Evolutionary conservation across 768 basidiomycete genomes (phyloP).

Genomic region (Pleurotus platypus): DNA sequence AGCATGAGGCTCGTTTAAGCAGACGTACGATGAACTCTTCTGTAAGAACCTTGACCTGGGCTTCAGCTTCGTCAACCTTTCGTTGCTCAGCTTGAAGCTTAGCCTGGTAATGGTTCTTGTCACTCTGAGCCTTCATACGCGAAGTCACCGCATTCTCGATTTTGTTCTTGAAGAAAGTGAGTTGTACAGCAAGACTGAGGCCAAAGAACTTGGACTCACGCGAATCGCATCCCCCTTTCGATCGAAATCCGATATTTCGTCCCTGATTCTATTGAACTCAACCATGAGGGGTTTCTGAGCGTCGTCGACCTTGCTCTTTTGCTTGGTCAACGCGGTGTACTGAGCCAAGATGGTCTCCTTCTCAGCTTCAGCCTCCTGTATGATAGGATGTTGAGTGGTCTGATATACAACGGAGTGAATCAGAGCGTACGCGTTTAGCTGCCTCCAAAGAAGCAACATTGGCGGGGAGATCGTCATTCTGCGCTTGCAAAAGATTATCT

Average conservation of each 20-base stretch:
- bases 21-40: slow-evolving; percentile 57
- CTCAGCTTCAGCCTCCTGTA: slow-evolving; percentile 54
- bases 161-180: slow-evolving; percentile 34
- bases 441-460: slow-evolving; percentile 54
- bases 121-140: slow-evolving; percentile 48
- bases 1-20: background rate
- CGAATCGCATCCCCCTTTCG: slow-evolving; percentile 34
- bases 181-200: slow-evolving; percentile 1
- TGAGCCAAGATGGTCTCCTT: slow-evolving; percentile 46
- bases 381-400: background rate
- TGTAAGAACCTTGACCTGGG: slow-evolving; percentile 45
- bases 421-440: slow-evolving; percentile 44
- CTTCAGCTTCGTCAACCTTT: slow-evolving; percentile 42
- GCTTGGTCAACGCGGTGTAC: slow-evolving; percentile 38
- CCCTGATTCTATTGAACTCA: slow-evolving; percentile 42
- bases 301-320: slow-evolving; percentile 45
- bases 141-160: slow-evolving; percentile 44
- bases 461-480: slow-evolving; percentile 67
- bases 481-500: slow-evolving; percentile 48
- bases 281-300: slow-evolving; percentile 38
- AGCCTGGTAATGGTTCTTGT: slow-evolving; percentile 40
- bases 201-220: slow-evolving; percentile 30
- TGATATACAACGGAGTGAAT: no score
- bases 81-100: slow-evolving; percentile 52
- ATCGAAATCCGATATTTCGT: slow-evolving; percentile 49